These are phyloP conservation scores for Mrakiaceae sp. DNA, from an alignment of 1,284 basidiomycete species.

Conservation along the genomic window DNA sequence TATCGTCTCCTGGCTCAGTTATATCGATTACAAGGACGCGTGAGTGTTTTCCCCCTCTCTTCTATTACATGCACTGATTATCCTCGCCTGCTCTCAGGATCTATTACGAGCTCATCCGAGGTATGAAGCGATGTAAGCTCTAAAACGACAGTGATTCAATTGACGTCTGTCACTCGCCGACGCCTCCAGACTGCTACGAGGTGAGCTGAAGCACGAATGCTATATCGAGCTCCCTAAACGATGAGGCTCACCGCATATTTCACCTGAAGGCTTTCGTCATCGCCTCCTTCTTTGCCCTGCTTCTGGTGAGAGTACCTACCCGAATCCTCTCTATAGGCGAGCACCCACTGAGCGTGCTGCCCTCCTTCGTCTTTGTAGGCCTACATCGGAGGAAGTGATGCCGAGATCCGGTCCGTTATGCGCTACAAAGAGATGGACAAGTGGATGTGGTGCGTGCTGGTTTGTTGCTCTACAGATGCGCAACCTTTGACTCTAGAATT, in stretches of 20 bases:
- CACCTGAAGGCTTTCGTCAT: constrained; percentile 56
- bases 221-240: too few species aligned
- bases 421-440: constrained; percentile 39
- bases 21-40: constrained; percentile 44
- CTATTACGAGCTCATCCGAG: constrained; percentile 28
- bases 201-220: too few species aligned
- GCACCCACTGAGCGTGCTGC: too few species aligned
- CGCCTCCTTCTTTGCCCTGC: constrained; percentile 64
- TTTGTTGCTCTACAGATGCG: neutral
- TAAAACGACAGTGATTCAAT: too few species aligned
- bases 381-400: constrained; percentile 53
- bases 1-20: constrained; percentile 53
- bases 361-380: constrained; percentile 21
- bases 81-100: neutral
- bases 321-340: too few species aligned
- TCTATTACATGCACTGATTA: too few species aligned
- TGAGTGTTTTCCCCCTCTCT: neutral
- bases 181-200: constrained; percentile 7
- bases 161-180: too few species aligned
- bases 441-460: constrained; percentile 47
- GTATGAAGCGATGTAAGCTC: neutral
- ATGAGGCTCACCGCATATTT: constrained; percentile 54
- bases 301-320: constrained; percentile 34
- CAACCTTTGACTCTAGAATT: too few species aligned
- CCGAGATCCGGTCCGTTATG: constrained; percentile 54